Evolutionary conservation across 2,329 filamentous ascomycete species (phyloP), one percentile per base, ranked within the genome.

Genomic region (Penicillium paneum): DNA sequence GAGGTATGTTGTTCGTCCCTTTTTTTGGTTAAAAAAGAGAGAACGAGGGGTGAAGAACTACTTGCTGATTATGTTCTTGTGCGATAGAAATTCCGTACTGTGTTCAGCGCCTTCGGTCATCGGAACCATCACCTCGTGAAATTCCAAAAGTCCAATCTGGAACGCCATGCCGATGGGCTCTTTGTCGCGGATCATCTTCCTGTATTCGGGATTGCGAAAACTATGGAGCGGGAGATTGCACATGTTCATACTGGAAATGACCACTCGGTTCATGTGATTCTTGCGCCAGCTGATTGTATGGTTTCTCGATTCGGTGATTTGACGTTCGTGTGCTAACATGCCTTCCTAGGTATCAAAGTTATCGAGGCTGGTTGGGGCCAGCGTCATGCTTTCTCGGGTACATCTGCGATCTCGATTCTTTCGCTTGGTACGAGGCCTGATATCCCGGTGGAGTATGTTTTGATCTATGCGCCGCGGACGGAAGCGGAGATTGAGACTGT

Each of bases 321-420:
- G 13, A 10, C 13, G 13, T 17, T 19, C 5, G 21, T 17, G 29
- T 28, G 29, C 36, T 56, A 28, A 51, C 21, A 13, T 31, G n/a
- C 1, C 13, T n/a, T n/a, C 8, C 8, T 24, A 70, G 68, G 68
- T 48, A 84, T 80, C 64, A 80, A 86, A 54, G 80, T 94, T 24
- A 75, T 95, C 17, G 81, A 85, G 57, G 85, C 84, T 56, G 89
- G 89, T 2, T 95, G 90, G 90, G 91, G 88, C 1, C 86, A 95
- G 73, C 68, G 81, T 28, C 82, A 85, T 71, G 80, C 79, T 3
- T 65, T 76, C 21, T 68, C 69, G 3, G 71, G 73, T n/a, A 66
- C 88, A 3, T 82, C 83, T 63, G 84, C 83, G n/a, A 81, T 85
- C 13, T 84, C 82, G 74, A 91, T 91, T 67, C 38, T 68, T n/a